phyloP scores from a whole-genome alignment of 352 stramenopile species.

The Phytophthora aleatoria region DNA sequence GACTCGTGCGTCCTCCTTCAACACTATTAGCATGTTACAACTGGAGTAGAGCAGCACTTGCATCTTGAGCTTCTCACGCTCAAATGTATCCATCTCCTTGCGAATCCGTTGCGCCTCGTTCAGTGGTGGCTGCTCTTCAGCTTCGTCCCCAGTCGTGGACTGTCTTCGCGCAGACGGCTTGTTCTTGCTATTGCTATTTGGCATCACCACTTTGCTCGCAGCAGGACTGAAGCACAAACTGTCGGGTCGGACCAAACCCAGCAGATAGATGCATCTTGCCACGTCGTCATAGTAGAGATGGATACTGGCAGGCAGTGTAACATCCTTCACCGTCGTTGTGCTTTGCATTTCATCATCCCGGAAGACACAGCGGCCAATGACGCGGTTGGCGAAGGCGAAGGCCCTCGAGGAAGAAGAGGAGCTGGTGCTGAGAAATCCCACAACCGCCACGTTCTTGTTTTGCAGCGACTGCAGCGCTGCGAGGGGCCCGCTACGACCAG shows the following conservation, averaged over 20 bases:
- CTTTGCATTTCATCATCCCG: conserved; percentile 34
- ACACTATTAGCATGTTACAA: conserved; percentile 63
- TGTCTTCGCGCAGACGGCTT: conserved; percentile 12
- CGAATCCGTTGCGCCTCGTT: conserved; percentile 20
- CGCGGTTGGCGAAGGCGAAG: conserved; percentile 61
- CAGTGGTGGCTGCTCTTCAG: conserved; percentile 17
- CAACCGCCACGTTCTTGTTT: conserved; percentile 43
- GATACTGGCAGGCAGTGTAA: conserved; percentile 40
- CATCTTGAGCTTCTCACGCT: conserved; percentile 66
- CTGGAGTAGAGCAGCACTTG: conserved; percentile 65
- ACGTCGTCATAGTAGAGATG: conserved; percentile 66
- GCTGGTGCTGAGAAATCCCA: conserved; percentile 55
- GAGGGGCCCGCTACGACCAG: conserved; percentile 16
- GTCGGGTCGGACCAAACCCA: conserved; percentile 54
- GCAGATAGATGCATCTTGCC: conserved; percentile 53
- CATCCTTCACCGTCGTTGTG: conserved; percentile 29
- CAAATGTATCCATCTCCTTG: conserved; percentile 31
- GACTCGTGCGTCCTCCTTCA: conserved; percentile 46
- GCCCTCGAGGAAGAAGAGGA: conserved; percentile 37
- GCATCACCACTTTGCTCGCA: conserved; percentile 10
- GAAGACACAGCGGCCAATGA: conserved; percentile 69
- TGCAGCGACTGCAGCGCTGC: conserved; percentile 50
- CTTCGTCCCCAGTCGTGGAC: not conserved
- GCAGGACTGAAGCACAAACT: conserved; percentile 34
- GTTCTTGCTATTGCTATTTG: conserved; percentile 20